A percentile compares a stretch with the other conserved stretches of the same genome.
Evolutionary conservation across 2,329 filamentous ascomycete species (phyloP).

Genomic region (Scedosporium minutisporum): DNA sequence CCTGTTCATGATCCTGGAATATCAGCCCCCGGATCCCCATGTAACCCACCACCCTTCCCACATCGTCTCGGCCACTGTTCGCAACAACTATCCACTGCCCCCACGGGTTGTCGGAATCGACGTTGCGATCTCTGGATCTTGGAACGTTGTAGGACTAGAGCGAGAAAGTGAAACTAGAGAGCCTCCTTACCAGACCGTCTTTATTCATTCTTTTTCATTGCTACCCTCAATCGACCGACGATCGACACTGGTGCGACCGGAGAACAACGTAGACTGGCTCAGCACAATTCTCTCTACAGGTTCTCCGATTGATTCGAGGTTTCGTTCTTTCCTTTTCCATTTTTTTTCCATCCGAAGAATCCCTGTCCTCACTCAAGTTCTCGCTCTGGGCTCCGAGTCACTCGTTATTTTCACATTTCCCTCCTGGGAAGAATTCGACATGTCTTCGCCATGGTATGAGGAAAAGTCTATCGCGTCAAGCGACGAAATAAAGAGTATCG

Average conservation of each 20-base stretch:
- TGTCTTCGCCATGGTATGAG: not conserved
- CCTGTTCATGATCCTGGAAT: not conserved
- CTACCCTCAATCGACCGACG: not conserved
- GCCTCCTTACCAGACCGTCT: not conserved
- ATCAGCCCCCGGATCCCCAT: not conserved
- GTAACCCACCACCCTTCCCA: not conserved
- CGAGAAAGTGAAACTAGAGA: no score
- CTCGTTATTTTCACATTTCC: not conserved
- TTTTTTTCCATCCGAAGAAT: no score
- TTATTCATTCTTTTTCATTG: not conserved
- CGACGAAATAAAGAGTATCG: constrained; percentile 11
- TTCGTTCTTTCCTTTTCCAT: no score
- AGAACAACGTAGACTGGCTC: no score
- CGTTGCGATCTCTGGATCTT: constrained; percentile 1
- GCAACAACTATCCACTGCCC: not conserved
- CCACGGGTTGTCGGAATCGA: not conserved
- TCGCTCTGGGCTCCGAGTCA: not conserved
- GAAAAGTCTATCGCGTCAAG: not conserved
- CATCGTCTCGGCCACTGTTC: not conserved
- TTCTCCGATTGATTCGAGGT: no score
- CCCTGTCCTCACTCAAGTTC: not conserved
- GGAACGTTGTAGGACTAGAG: not conserved
- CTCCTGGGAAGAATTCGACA: not conserved
- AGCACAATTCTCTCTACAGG: no score
- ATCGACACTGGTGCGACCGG: no score